Evolutionary conservation across 768 basidiomycete species (phyloP).

Genomic region (Nidularia sp.): DNA sequence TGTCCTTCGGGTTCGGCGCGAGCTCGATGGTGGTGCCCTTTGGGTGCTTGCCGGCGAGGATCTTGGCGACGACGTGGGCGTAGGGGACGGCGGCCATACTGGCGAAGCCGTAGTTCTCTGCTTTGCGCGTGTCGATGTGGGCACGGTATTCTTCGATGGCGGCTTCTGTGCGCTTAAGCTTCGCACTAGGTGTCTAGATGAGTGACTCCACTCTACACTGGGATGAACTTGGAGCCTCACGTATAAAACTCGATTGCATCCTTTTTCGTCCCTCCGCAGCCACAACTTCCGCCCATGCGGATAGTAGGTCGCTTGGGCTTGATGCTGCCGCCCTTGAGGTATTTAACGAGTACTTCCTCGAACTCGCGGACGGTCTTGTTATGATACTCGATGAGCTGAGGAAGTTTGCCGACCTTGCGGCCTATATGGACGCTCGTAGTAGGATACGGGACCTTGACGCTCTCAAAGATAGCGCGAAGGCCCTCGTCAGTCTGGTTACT

Average conservation of each 20-base stretch:
- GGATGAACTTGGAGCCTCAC: conserved; percentile 37
- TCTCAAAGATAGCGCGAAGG: conserved; percentile 70
- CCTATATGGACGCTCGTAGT: conserved; percentile 90
- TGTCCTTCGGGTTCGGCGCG: conserved; percentile 88
- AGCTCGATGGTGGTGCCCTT: conserved; percentile 69
- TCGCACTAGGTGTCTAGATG: too few species aligned
- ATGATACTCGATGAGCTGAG: conserved; percentile 87
- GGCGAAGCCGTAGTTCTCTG: conserved; percentile 91
- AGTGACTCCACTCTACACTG: not conserved
- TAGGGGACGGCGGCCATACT: conserved; percentile 87
- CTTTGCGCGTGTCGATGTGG: conserved; percentile 68
- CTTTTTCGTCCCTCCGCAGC: conserved; percentile 78
- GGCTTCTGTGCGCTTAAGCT: conserved; percentile 63
- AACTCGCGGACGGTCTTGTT: conserved; percentile 93
- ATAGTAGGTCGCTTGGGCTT: conserved; percentile 81
- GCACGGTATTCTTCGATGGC: conserved; percentile 71
- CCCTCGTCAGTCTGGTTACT: conserved; percentile 84
- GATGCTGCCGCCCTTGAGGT: conserved; percentile 79
- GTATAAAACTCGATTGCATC: conserved; percentile 95
- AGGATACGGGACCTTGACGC: conserved; percentile 78
- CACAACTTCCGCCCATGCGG: conserved; percentile 72
- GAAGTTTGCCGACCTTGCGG: conserved; percentile 81
- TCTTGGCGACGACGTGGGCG: conserved; percentile 79
- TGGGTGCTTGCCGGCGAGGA: conserved; percentile 62
- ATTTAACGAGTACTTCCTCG: conserved; percentile 84